Base-by-base conservation (phyloP, 495 filamentous ascomycete genomes). In the Tuber brumale region DNA sequence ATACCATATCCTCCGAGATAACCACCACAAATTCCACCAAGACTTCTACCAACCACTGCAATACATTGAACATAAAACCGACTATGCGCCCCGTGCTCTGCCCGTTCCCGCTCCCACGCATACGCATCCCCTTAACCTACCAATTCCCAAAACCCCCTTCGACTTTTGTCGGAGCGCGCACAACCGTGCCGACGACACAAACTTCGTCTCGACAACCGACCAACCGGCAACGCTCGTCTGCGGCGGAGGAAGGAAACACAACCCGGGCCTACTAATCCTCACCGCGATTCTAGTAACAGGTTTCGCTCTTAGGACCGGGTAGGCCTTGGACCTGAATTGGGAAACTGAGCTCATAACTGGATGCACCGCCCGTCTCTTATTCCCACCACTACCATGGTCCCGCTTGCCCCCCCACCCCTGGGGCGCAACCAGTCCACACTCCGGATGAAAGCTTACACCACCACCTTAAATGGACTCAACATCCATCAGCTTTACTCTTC, bases 301-400 rank as follows among this genome's bases (percentile, higher is more conserved):
- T 71, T 97, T 99, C 84, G 86, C 86, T 77, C 90, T 98, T 46
- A 96, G 95, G 57, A 92, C 91, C 66, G 98, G 96, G 95, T 95
- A 98, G 82, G 91, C 98, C n/a, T 88, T 95, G 81, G 92, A 95
- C 4, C 89, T 99, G 23, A 88, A 89, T 48, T 95, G 94, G 93
- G 98, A 99, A 84, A 94, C 94, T 12, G 91, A 94, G 57, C 86
- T 98, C 23, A 91, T 98, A 75, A 94, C 94, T 72, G 91, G 89
- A 77, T 92, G 90, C 85, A 94, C 97, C 86, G 94, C 97, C 85
- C 92, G 95, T 0, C 88, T 99, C 48, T 87, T 97, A 39, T 91
- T 90, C 35, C 87, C 89, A n/a, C 96, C 95, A 1, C 88, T 99
- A 0, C 95, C 96, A 37, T 37, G 37, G 37, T 37, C 37, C 37